Base-by-base conservation (phyloP, 169 alveolate species). In the Perkinsus marinus region DNA sequence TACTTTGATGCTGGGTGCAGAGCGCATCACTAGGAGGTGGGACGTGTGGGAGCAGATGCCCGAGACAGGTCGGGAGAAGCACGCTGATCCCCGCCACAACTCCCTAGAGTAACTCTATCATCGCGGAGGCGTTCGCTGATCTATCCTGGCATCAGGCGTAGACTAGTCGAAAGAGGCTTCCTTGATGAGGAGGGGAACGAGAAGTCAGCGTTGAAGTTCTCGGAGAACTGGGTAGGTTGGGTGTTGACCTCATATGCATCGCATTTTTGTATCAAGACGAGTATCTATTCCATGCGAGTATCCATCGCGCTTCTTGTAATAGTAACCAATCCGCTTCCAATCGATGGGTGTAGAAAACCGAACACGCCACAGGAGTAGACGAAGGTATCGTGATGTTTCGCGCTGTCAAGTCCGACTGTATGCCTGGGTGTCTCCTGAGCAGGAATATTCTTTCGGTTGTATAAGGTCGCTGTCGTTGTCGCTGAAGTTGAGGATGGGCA, bases 11-110 rank as follows among this genome's bases (percentile, higher is more conserved):
- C 43, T 39, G 37, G 46, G 39, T n/a, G 46, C 91, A 3, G 91
- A 89, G 46, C 47, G 46, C 17, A 26, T 89, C 68, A 41, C 39
- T 22, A 39, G 91, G 37, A 38, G 39, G 68, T 89, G 91, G 91
- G 91, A 89, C 37, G 39, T n/a, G 19, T 89, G 91, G 91, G 91
- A 89, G 91, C 19, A n/a, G 68, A 89, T 89, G 91, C 0, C 91
- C 6, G 68, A 39, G 47, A 89, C 39, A 38, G 91, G 91, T 22
- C 91, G 68, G 68, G 39, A 39, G 91, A 89, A 37, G 34, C 79
- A 57, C 79, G 79, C 34, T 2, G 79, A 57, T 57, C 5, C 79
- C 22, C 79, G 79, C 34, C 79, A 57, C 22, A 57, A 57, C 26
- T 57, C 79, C 30, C 79, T 57, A 5, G 79, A 57, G 79, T 57